Evolutionary conservation across 352 stramenopile genomes (phyloP).

Genomic region (Phytophthora pisi): DNA sequence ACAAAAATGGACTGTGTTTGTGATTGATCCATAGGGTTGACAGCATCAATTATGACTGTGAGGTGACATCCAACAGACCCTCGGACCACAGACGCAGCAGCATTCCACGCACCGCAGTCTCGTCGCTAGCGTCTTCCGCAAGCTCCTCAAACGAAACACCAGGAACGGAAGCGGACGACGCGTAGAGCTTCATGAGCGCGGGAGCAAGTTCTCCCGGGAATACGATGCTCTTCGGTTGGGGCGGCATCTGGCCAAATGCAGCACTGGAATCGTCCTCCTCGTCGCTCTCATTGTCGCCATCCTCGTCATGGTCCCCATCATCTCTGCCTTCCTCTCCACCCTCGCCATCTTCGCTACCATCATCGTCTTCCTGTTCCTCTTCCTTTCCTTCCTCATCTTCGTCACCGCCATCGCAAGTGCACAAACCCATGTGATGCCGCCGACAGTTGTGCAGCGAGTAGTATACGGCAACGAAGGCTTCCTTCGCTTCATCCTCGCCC

Average conservation of each 20-base stretch:
- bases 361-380: slow-evolving; percentile 33
- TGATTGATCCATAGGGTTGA: slow-evolving; percentile 38
- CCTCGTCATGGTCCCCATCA: slow-evolving; percentile 39
- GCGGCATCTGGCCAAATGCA: slow-evolving; percentile 42
- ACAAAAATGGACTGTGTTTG: slow-evolving; percentile 48
- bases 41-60: slow-evolving; percentile 24
- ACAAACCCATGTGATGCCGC: slow-evolving; percentile 84
- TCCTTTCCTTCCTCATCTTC: slow-evolving; percentile 32
- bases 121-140: slow-evolving; percentile 42
- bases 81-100: slow-evolving; percentile 84
- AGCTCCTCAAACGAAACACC: slow-evolving; percentile 53
- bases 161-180: slow-evolving; percentile 29
- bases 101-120: slow-evolving; percentile 79
- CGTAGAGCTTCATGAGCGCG: slow-evolving; percentile 78
- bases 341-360: slow-evolving; percentile 30
- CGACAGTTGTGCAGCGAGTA: slow-evolving; percentile 81
- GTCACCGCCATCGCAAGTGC: slow-evolving; percentile 54
- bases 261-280: slow-evolving; percentile 37
- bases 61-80: slow-evolving; percentile 52
- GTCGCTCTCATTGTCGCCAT: slow-evolving; percentile 39
- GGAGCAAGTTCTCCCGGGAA: slow-evolving; percentile 69
- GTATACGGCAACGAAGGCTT: slow-evolving; percentile 70
- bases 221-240: slow-evolving; percentile 57
- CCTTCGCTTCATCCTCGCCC: slow-evolving; percentile 61
- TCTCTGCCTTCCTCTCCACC: slow-evolving; percentile 23